Base-by-base conservation (phyloP, 2,329 filamentous ascomycete species). In the Ascochyta pisi region DNA sequence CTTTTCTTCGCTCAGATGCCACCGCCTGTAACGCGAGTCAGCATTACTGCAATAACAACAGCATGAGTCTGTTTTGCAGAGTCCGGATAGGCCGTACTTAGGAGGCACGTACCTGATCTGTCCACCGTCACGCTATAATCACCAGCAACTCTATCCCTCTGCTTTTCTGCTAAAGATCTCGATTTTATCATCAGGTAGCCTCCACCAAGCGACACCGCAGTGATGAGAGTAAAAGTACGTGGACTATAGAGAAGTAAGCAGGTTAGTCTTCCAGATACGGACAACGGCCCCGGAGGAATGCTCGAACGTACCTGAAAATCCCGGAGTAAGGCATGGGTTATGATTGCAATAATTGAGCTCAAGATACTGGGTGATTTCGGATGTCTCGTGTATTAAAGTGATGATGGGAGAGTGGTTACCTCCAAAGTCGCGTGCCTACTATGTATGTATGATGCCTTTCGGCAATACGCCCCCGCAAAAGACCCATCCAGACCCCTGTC, bases 91-190 rank as follows among this genome's bases (percentile, higher is more conserved):
- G 33, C 33, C 15, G 24, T 26, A 27, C 34, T 5, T 23, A 5
- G 6, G 13, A 6, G 26, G n/a, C 26, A 52, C 41, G 19, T 61
- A 74, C 73, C 73, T 19, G 73, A 76, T 45, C 73, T 60, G 34
- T 75, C 70, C 19, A 75, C 71, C 13, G 68, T 62, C 13, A 76
- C 73, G 16, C 67, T 72, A 46, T 74, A 76, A 50, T 76, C 73
- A 15, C 73, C 71, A 19, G 47, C 60, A 10, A 58, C 56, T 35
- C 63, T 65, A 37, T 73, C 65, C 33, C 65, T 61, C 54, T 68
- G 66, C 53, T 70, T 71, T n/a, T 60, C 60, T 8, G 67, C 63
- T 16, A 73, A 35, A 3, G 66, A 54, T 38, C 60, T 67, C 22
- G 72, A 70, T 50, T 72, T 76, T 23, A 75, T 26, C 31, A 71